A percentile compares a stretch with the other conserved stretches of the same genome.
phyloP scores from a whole-genome alignment of 2,329 filamentous ascomycete genomes.

The Trichoderma pleuroti region DNA sequence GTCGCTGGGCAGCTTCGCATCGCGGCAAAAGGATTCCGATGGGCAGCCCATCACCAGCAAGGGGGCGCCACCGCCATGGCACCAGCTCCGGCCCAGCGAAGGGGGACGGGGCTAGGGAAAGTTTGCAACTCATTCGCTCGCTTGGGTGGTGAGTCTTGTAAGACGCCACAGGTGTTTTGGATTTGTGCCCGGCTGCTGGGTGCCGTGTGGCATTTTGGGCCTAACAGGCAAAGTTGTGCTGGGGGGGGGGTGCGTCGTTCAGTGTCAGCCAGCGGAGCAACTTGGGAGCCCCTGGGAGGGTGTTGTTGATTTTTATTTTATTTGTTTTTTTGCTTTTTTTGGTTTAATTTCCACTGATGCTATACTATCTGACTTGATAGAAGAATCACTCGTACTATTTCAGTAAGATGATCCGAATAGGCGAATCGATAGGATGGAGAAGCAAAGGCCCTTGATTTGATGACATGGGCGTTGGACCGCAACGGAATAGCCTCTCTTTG shows the following conservation, averaged over 20 bases:
- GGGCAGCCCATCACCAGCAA: conserved; percentile 1
- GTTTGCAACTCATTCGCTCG: neutral
- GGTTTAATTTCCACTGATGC: neutral
- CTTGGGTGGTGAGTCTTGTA: neutral
- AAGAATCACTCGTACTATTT: neutral
- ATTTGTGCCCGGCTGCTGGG: conserved; percentile 8
- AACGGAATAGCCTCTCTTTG: neutral
- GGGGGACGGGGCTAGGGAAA: neutral
- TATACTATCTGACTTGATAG: neutral
- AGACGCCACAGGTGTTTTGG: conserved; percentile 5
- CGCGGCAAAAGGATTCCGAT: conserved; percentile 6
- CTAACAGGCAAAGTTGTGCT: neutral
- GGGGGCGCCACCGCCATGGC: neutral
- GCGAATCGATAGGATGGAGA: neutral
- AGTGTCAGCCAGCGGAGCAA: neutral
- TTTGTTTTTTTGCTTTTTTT: neutral
- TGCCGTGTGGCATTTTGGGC: neutral
- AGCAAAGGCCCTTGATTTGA: too few species aligned
- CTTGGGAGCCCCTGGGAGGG: neutral
- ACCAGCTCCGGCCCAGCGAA: neutral
- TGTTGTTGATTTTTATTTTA: neutral
- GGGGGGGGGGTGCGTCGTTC: neutral
- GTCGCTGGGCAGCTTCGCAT: neutral
- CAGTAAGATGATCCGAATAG: neutral
- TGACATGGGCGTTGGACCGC: neutral